Evolutionary conservation across 129 eudicot species (phyloP).

Genomic region (Artemisia tridentata): DNA sequence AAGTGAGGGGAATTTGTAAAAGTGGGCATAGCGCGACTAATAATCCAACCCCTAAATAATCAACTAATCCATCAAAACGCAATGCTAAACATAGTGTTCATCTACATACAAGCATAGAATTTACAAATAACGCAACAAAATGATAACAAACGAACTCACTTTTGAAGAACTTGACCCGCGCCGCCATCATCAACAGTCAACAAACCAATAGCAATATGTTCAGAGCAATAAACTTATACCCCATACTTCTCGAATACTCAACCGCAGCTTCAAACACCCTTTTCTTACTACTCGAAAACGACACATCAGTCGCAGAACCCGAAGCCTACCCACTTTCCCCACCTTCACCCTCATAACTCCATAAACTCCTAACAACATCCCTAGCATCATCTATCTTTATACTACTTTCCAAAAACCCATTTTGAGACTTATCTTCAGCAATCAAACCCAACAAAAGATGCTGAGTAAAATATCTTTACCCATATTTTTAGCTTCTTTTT

Average conservation of each 20-base stretch:
- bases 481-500: conserved; percentile 62
- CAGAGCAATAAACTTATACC: conserved; percentile 72
- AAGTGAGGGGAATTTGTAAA: too few relatives aligned
- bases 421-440: conserved; percentile 61
- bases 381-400: conserved; percentile 61
- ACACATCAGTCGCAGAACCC: conserved; percentile 51
- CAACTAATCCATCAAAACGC: too few relatives aligned
- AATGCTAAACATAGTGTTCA: too few relatives aligned
- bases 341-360: conserved; percentile 38
- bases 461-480: conserved; percentile 59
- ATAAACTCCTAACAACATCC: conserved; percentile 58
- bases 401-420: conserved; percentile 69
- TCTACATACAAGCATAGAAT: too few relatives aligned
- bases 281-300: conserved; percentile 66
- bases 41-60: too few relatives aligned
- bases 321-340: background rate
- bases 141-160: conserved; percentile 34
- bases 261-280: conserved; percentile 88
- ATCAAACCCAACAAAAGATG: conserved; percentile 76
- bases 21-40: too few relatives aligned
- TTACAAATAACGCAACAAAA: background rate
- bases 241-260: conserved; percentile 85
- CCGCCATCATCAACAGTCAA: conserved; percentile 87
- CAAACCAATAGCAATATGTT: conserved; percentile 83
- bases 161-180: conserved; percentile 68